Conservation (phyloP, 768 basidiomycete species). For the Pulveroboletus sp. region DNA sequence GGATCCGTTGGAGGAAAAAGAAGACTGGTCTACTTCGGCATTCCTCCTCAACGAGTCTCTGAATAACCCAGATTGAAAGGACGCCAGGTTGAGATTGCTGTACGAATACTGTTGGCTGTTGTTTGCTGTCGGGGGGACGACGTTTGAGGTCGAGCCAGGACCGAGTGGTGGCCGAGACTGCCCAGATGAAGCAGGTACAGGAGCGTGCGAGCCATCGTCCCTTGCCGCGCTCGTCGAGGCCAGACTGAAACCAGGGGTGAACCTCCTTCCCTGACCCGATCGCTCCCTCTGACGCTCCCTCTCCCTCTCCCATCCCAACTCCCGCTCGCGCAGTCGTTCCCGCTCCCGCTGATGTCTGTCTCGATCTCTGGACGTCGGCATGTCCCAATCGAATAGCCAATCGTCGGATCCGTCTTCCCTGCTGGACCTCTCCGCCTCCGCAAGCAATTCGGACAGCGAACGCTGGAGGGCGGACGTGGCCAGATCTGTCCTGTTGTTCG, state of each 20-base stretch:
- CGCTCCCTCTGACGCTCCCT: constrained; percentile 17
- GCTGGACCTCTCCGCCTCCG: constrained; percentile 10
- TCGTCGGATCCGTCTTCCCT: constrained; percentile 11
- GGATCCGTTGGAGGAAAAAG: constrained; percentile 12
- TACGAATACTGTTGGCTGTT: constrained; percentile 25
- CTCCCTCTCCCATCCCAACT: constrained; percentile 22
- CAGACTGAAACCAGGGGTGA: constrained; percentile 12
- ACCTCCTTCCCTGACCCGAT: constrained; percentile 11
- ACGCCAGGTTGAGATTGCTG: constrained; percentile 27
- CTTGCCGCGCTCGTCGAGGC: constrained; percentile 16
- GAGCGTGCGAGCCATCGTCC: constrained; percentile 13
- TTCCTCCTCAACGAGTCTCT: constrained; percentile 31
- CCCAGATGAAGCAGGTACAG: neutral
- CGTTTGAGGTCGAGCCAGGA: neutral
- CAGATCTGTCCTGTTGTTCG: constrained; percentile 7
- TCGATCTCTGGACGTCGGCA: neutral
- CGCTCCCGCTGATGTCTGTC: constrained; percentile 4
- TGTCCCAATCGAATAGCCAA: constrained; percentile 23
- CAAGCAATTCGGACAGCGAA: constrained; percentile 23
- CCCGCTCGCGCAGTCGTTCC: constrained; percentile 11
- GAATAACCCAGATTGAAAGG: constrained; percentile 32
- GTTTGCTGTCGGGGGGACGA: constrained; percentile 6
- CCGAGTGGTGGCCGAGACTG: constrained; percentile 5
- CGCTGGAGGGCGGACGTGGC: constrained; percentile 11
- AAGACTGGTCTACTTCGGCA: constrained; percentile 19